Conservation (phyloP, 768 basidiomycete genomes). For the Calocybe indica region DNA sequence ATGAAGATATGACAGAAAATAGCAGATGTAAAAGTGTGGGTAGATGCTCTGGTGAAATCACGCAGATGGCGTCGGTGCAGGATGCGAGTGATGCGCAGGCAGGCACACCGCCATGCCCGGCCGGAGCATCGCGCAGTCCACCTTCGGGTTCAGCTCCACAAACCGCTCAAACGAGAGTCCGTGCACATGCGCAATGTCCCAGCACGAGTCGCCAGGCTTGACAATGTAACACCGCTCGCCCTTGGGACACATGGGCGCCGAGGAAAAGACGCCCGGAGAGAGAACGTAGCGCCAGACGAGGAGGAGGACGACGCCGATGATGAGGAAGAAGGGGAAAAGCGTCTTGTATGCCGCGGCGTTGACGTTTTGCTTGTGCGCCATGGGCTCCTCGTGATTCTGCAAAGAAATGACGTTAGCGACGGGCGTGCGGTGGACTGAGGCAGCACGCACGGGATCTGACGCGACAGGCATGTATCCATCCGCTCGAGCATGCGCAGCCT, state of each 20-base stretch:
- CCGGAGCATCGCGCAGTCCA: conserved; percentile 52
- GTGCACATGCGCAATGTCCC: conserved; percentile 48
- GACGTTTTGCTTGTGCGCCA: conserved; percentile 25
- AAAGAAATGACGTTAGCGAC: too few relatives aligned
- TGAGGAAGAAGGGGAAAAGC: conserved; percentile 68
- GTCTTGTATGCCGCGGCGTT: conserved; percentile 48
- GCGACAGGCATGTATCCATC: conserved; percentile 55
- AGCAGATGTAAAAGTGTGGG: too few relatives aligned
- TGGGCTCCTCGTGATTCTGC: conserved; percentile 6
- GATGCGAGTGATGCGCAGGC: conserved; percentile 19
- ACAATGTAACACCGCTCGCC: conserved; percentile 41
- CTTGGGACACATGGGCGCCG: conserved; percentile 30
- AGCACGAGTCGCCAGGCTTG: conserved; percentile 59
- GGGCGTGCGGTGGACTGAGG: too few relatives aligned
- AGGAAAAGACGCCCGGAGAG: conserved; percentile 32
- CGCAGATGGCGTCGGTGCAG: background rate
- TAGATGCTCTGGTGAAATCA: too few relatives aligned
- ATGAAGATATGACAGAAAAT: too few relatives aligned
- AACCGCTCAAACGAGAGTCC: conserved; percentile 48
- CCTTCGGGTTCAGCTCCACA: conserved; percentile 42
- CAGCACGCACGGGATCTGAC: conserved; percentile 41
- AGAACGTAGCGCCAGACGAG: conserved; percentile 58
- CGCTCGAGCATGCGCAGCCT: conserved; percentile 45
- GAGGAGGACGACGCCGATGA: conserved; percentile 56
- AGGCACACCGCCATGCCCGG: conserved; percentile 59